Conservation (phyloP, 331 rosid species). For the Ulmus americana region DNA sequence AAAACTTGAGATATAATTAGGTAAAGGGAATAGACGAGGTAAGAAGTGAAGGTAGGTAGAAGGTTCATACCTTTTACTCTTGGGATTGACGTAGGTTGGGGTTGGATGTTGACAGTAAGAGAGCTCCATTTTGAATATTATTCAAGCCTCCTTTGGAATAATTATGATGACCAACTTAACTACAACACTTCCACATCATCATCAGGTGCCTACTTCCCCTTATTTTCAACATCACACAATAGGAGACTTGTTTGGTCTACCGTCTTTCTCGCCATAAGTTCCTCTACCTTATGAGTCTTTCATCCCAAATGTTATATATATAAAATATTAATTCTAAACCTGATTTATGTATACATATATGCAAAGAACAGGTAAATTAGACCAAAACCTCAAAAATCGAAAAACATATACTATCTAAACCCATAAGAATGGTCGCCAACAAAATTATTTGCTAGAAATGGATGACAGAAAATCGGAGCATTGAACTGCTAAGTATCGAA, state of each 20-base stretch:
- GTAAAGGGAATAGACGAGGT: not conserved
- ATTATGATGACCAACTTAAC: conserved; percentile 2
- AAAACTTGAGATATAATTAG: not conserved
- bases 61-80: conserved; percentile 18
- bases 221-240: not conserved
- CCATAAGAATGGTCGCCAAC: too few species aligned
- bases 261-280: not conserved
- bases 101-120: conserved; percentile 1
- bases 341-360: too few species aligned
- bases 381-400: too few species aligned
- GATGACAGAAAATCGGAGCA: too few species aligned
- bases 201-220: not conserved
- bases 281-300: not conserved
- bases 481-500: too few species aligned
- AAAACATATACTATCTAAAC: too few species aligned
- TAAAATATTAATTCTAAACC: too few species aligned
- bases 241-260: conserved; percentile 1
- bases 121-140: not conserved
- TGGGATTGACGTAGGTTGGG: conserved; percentile 10
- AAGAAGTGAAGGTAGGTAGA: conserved; percentile 15
- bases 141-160: not conserved
- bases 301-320: not conserved
- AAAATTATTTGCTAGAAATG: too few species aligned
- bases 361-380: too few species aligned
- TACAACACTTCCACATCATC: not conserved